Evolutionary conservation across 1,139 yeast species (phyloP).

Genomic region (Scheffersomyces parashehatae): DNA sequence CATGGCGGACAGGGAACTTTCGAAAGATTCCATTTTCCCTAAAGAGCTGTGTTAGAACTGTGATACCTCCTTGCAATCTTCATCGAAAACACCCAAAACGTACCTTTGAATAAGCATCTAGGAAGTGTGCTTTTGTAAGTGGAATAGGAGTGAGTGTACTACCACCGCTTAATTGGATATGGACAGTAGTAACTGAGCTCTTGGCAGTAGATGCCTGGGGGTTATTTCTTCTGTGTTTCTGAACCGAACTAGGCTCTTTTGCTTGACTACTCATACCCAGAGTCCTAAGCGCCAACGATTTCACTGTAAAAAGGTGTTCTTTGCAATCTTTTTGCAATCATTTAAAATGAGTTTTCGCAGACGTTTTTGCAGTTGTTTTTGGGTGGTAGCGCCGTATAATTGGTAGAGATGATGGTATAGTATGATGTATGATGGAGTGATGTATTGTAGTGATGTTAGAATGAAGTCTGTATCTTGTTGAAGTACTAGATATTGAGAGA

Average conservation of each 20-base stretch:
- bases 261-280: too few relatives aligned
- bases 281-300: too few relatives aligned
- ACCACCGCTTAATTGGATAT: not conserved
- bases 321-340: too few relatives aligned
- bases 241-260: not conserved
- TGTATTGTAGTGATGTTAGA: too few relatives aligned
- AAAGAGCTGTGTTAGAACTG: slow-evolving; percentile 13
- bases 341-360: too few relatives aligned
- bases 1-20: slow-evolving; percentile 57
- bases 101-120: slow-evolving; percentile 57
- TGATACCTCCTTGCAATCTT: not conserved
- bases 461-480: too few relatives aligned
- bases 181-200: slow-evolving; percentile 21
- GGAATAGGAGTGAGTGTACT: slow-evolving; percentile 15
- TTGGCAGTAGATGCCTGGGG: slow-evolving; percentile 13
- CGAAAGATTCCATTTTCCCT: slow-evolving; percentile 60
- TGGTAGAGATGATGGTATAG: too few relatives aligned
- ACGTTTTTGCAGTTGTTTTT: too few relatives aligned
- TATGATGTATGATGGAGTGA: too few relatives aligned
- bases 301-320: too few relatives aligned
- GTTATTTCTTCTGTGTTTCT: not conserved
- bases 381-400: too few relatives aligned
- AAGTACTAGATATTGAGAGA: too few relatives aligned
- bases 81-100: slow-evolving; percentile 10
- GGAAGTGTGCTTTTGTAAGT: slow-evolving; percentile 58